Evolutionary conservation across 1,284 basidiomycete species (phyloP).

Genomic region (Dichomitus squalens): DNA sequence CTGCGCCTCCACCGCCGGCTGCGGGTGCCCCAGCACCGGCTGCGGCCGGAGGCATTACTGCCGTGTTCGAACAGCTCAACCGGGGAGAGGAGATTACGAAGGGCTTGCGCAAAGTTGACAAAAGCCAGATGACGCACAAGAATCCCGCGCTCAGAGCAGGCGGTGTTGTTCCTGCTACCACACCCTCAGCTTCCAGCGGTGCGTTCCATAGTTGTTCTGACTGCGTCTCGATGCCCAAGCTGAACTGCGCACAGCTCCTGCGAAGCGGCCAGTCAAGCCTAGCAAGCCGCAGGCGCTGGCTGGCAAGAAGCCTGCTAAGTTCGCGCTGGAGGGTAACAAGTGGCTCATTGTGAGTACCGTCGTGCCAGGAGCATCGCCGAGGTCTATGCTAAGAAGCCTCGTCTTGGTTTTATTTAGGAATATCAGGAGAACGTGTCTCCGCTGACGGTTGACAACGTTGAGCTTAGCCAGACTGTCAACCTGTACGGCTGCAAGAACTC

Average conservation of each 20-base stretch:
- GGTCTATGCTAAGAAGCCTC: neutral
- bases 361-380: neutral
- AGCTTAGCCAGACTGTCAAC: slow-evolving; percentile 87
- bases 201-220: neutral
- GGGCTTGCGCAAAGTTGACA: slow-evolving; percentile 91
- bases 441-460: slow-evolving; percentile 79
- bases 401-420: slow-evolving; percentile 61
- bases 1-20: slow-evolving; percentile 46
- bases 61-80: slow-evolving; percentile 94
- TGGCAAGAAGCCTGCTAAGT: slow-evolving; percentile 93
- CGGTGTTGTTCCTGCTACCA: slow-evolving; percentile 57
- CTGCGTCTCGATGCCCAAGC: neutral
- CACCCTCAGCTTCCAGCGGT: slow-evolving; percentile 23
- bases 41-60: slow-evolving; percentile 65
- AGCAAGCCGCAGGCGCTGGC: slow-evolving; percentile 79
- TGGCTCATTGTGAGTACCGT: slow-evolving; percentile 81
- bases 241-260: slow-evolving; percentile 31
- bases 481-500: slow-evolving; percentile 91
- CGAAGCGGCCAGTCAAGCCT: slow-evolving; percentile 74
- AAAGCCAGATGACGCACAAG: slow-evolving; percentile 98
- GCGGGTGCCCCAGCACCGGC: slow-evolving; percentile 43
- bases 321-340: slow-evolving; percentile 90
- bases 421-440: slow-evolving; percentile 85
- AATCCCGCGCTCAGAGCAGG: slow-evolving; percentile 84
- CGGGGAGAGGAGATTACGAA: slow-evolving; percentile 90